phyloP scores from a whole-genome alignment of 495 filamentous ascomycete species.

The Penicillium crystallinum region DNA sequence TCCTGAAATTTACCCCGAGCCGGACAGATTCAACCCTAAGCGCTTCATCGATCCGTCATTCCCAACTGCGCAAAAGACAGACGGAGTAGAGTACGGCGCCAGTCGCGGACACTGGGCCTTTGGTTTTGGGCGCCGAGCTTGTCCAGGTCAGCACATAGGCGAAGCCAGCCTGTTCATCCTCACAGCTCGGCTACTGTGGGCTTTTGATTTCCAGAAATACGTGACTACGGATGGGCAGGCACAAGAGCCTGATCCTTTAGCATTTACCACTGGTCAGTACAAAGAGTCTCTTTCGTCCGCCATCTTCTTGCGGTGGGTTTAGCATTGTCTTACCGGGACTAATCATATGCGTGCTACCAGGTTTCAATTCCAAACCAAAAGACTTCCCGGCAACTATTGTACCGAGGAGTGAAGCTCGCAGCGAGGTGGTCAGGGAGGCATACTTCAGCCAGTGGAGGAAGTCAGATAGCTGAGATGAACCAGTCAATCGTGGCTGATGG shows the following conservation, averaged over 20 bases:
- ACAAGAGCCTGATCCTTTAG: background rate
- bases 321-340: too few relatives aligned
- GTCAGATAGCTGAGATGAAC: too few relatives aligned
- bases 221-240: background rate
- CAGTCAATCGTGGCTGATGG: too few relatives aligned
- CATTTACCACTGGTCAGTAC: too few relatives aligned
- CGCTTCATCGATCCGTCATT: background rate
- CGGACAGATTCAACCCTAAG: background rate
- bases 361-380: background rate
- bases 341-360: background rate
- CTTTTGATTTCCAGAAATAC: background rate
- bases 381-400: background rate
- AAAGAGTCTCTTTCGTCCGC: too few relatives aligned
- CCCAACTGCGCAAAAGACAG: background rate
- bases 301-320: too few relatives aligned
- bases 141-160: background rate
- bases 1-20: background rate
- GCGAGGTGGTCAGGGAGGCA: too few relatives aligned
- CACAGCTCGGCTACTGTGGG: background rate
- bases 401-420: too few relatives aligned
- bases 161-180: background rate
- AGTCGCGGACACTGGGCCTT: constrained; percentile 42
- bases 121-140: constrained; percentile 20
- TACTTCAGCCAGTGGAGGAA: too few relatives aligned
- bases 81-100: background rate